A percentile compares a stretch with the other conserved stretches of the same genome.
These are phyloP conservation scores for Russula earlei DNA, from an alignment of 768 basidiomycete genomes.

Conservation along the genomic window DNA sequence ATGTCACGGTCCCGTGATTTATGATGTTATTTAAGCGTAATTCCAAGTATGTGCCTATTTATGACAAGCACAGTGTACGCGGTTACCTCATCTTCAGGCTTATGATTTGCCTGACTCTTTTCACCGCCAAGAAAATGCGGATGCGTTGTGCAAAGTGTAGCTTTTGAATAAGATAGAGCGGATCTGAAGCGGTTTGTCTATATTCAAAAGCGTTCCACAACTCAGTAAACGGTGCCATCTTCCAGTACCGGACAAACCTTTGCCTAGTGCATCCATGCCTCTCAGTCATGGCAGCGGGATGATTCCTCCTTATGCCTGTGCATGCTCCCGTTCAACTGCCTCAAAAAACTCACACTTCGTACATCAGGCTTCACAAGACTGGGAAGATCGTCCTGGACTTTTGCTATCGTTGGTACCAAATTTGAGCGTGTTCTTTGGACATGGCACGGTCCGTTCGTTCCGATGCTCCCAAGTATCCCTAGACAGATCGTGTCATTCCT, in stretches of 20 bases:
- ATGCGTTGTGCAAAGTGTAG: conserved; percentile 37
- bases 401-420: conserved; percentile 39
- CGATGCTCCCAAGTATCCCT: conserved; percentile 36
- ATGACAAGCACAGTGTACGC: no score
- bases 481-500: conserved; percentile 29
- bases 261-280: conserved; percentile 46
- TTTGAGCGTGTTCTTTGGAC: conserved; percentile 49
- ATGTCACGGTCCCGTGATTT: conserved; percentile 3
- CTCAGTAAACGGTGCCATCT: conserved; percentile 56
- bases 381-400: conserved; percentile 40
- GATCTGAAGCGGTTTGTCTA: conserved; percentile 42
- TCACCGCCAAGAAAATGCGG: conserved; percentile 34
- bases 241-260: conserved; percentile 48
- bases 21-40: no score
- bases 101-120: no score
- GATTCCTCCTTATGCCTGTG: conserved; percentile 36
- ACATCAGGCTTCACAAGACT: conserved; percentile 32
- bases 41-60: no score
- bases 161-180: conserved; percentile 45
- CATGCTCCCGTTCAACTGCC: no score
- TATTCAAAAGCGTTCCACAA: conserved; percentile 43
- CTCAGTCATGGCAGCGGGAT: conserved; percentile 40
- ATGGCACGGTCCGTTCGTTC: conserved; percentile 60
- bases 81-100: no score
- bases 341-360: conserved; percentile 39